Evolutionary conservation across 73 alveolate genomes (phyloP).

Genomic region (Paramecium pentaurelia): DNA sequence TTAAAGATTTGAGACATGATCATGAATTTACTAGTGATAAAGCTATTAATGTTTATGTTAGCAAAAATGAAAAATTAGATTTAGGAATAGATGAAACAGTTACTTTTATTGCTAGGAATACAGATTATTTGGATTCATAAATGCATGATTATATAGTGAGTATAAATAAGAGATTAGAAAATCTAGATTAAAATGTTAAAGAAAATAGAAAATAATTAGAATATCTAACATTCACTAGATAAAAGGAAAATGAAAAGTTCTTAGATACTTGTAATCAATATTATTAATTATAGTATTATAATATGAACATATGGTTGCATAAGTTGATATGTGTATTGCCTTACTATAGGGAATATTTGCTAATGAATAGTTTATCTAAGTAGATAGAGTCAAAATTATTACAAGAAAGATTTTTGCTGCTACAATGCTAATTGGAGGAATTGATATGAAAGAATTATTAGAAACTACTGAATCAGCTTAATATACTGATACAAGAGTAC

Average conservation of each 20-base stretch:
- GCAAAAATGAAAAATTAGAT: constrained; percentile 9
- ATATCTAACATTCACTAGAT: background rate
- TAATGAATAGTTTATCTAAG: background rate
- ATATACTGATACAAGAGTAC: background rate
- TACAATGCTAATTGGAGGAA: background rate
- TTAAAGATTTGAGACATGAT: background rate
- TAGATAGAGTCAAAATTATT: constrained; percentile 13
- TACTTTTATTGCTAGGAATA: constrained; percentile 10
- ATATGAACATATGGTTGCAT: constrained; percentile 16
- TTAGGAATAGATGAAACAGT: constrained; percentile 23
- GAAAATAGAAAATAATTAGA: background rate
- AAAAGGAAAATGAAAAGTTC: background rate
- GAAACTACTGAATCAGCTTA: background rate
- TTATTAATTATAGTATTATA: background rate
- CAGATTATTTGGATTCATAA: background rate
- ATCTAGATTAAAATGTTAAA: constrained; percentile 4
- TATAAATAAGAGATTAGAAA: constrained; percentile 30
- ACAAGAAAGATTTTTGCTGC: constrained; percentile 9
- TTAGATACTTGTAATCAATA: background rate
- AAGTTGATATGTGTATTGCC: constrained; percentile 35
- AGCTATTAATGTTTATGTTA: background rate
- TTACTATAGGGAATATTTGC: background rate
- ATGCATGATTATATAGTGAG: background rate
- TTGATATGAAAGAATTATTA: background rate
- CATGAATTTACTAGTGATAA: constrained; percentile 12